Base-by-base conservation (phyloP, 345 rosid species). In the Raphanus raphanistrum region DNA sequence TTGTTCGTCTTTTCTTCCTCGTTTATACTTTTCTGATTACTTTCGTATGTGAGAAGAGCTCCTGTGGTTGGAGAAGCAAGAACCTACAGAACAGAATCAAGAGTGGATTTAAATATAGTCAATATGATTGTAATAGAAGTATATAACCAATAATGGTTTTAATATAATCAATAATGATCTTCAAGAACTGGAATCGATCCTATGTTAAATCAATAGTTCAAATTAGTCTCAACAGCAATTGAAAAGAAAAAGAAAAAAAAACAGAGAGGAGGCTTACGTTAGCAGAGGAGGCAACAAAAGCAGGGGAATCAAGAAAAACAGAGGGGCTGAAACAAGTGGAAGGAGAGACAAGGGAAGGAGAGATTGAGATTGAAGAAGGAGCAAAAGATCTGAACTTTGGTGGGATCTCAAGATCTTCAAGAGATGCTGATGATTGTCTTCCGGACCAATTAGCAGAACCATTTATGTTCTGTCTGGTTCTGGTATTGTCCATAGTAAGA, bases 61-160 rank as follows among this genome's bases (percentile, higher is more conserved):
- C 95, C 97, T 8, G 94, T 88, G 0, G 97, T 89, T 43, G 98
- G 98, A 65, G 98, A 91, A 38, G 88, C 83, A 16, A 89, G 80
- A 79, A 85, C 78, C 98, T 94, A 33, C 98, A 97, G 78, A 92
- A 98, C 12, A 64, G 98, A 91, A 36, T 88, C 82, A 16, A 89
- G 80, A 79, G 84, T 72, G 48, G 48, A 8, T 36, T 97, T 93
- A 78, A 21, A 36, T 31, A 81, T 32, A 29, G n/a, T n/a, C n/a
- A n/a, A n/a, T n/a, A n/a, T n/a, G n/a, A n/a, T n/a, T n/a, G n/a
- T n/a, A n/a, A n/a, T n/a, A n/a, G n/a, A n/a, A 21, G 21, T 21
- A 21, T 0, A 21, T 21, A 21, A 21, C 21, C 48, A 41, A 41
- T 13, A 41, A 41, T 41, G 4, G 3, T 41, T 41, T 41, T 41